Conservation (phyloP, 208 protist genomes). For the Vickermania spadyakhi region DNA sequence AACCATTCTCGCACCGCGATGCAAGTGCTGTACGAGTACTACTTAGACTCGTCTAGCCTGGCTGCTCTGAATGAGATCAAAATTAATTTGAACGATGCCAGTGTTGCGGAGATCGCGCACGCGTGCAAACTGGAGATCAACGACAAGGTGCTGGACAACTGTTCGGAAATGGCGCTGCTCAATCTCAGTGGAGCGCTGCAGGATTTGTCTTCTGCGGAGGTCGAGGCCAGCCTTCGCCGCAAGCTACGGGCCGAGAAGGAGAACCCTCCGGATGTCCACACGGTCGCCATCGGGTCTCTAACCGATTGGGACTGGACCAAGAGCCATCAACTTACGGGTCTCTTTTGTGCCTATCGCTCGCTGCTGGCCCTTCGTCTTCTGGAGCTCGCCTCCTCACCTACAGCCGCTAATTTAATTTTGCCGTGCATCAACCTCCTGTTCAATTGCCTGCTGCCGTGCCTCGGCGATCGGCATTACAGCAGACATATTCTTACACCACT, state of each 20-base stretch:
- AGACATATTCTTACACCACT: slow-evolving; percentile 41
- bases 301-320: neutral
- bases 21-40: slow-evolving; percentile 22
- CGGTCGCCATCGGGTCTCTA: neutral
- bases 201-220: slow-evolving; percentile 14
- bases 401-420: slow-evolving; percentile 9
- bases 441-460: slow-evolving; percentile 26
- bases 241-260: neutral
- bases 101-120: slow-evolving; percentile 1
- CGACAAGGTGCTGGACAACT: slow-evolving; percentile 3
- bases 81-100: neutral
- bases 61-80: neutral
- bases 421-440: slow-evolving; percentile 32
- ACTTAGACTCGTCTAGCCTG: slow-evolving; percentile 3
- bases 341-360: slow-evolving; percentile 35
- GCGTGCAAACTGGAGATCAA: slow-evolving; percentile 9
- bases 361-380: slow-evolving; percentile 38
- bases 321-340: slow-evolving; percentile 9
- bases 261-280: neutral
- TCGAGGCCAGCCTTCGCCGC: slow-evolving; percentile 1
- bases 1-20: slow-evolving; percentile 18
- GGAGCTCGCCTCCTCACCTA: neutral
- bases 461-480: slow-evolving; percentile 28
- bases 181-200: slow-evolving; percentile 19
- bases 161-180: slow-evolving; percentile 10